Evolutionary conservation across 2,329 filamentous ascomycete species (phyloP), one percentile per base, ranked within the genome.

Genomic region (Talaromyces amestolkiae): DNA sequence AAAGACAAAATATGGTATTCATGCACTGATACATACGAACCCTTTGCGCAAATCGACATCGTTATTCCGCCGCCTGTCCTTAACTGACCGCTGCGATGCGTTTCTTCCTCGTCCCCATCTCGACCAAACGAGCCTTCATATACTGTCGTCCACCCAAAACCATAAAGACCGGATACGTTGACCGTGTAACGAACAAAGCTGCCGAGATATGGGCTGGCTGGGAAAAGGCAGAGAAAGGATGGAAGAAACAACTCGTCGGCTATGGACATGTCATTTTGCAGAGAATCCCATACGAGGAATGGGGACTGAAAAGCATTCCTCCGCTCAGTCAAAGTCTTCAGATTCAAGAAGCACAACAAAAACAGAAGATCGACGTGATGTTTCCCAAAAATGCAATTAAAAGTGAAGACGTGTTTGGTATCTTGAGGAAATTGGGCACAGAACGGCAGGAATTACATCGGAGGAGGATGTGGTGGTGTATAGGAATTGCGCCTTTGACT

Each of bases 251-350:
- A 71, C 84, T 97, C 22, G 94, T 95, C 61, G 84, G 86, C 66
- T 96, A 94, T 77, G 95, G 95, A 64, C 97, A 99, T 79, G 83
- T 87, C 58, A 87, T 92, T 17, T 86, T 99, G 67, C 89, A 91
- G 72, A 87, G 92, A 68, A 96, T 99, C 72, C 91, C 95, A 2
- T 97, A 91, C 76, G 91, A 98, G 79, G 95, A 99, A 89, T 99
- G 95, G 95, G 93, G 92, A 0, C 84, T 99, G 70, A 98, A 98
- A 81, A 96, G 92, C 41, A 89, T 99, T 61, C 95, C 95, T 53
- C 89, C 93, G 24, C 83, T 96, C 70, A 92, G 88, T 49, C 81
- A 87, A 65, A 85, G 87, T 70, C 84, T 88, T 65, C 84, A 86
- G 70, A 82, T 85, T 58, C 87, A 91, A 61, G 87, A 86, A 61